A percentile compares a stretch with the other conserved stretches of the same genome.
phyloP scores from a whole-genome alignment of 1,139 yeast species.

The Candida tetrigidarum region DNA sequence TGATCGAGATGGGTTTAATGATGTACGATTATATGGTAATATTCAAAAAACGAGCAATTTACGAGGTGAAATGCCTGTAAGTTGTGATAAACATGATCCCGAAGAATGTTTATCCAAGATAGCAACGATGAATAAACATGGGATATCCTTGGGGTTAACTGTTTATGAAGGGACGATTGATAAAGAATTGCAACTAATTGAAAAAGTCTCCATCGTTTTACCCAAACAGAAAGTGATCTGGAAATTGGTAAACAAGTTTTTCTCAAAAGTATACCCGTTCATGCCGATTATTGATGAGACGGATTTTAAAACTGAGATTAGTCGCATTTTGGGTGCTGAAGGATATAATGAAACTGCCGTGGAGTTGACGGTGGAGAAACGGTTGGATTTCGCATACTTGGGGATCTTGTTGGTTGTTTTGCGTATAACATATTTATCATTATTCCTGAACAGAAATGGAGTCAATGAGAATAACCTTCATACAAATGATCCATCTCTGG shows the following conservation, averaged over 20 bases:
- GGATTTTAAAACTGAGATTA: constrained; percentile 25
- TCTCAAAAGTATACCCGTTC: constrained; percentile 36
- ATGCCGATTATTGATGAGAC: constrained; percentile 41
- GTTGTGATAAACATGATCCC: neutral
- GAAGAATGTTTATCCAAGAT: constrained; percentile 8
- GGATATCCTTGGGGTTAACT: constrained; percentile 26
- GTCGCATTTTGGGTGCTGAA: constrained; percentile 31
- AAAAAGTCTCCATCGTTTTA: constrained; percentile 32
- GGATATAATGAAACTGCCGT: constrained; percentile 24
- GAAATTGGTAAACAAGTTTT: constrained; percentile 35
- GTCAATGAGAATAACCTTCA: constrained; percentile 29
- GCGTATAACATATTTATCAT: constrained; percentile 34
- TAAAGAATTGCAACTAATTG: constrained; percentile 35
- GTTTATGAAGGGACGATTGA: constrained; percentile 33
- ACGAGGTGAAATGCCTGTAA: neutral
- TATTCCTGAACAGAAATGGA: constrained; percentile 36
- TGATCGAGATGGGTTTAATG: constrained; percentile 34
- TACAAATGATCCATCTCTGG: constrained; percentile 23
- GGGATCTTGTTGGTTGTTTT: constrained; percentile 35
- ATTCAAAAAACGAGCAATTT: constrained; percentile 16
- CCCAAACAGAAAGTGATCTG: constrained; percentile 38
- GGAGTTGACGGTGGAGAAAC: constrained; percentile 27
- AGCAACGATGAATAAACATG: constrained; percentile 23
- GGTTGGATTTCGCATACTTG: constrained; percentile 37
- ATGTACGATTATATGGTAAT: constrained; percentile 27